Evolutionary conservation across 768 basidiomycete species (phyloP).

Genomic region (Steccherinum ochraceum): DNA sequence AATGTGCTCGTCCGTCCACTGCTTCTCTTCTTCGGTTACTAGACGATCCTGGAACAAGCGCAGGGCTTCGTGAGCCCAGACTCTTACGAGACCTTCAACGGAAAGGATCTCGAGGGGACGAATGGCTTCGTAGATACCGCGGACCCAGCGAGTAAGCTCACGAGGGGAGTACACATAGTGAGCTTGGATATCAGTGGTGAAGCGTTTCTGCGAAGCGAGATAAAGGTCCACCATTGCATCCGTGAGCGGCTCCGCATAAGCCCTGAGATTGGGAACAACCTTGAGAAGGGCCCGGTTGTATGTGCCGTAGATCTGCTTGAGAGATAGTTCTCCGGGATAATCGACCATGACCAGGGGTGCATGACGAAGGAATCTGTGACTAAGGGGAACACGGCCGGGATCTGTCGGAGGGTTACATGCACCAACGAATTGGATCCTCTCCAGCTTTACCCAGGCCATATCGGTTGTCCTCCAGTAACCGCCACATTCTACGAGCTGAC

Average conservation of each 20-base stretch:
- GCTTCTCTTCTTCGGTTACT: constrained; percentile 86
- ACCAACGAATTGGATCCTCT: constrained; percentile 99
- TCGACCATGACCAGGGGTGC: constrained; percentile 99
- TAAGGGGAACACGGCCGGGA: constrained; percentile 97
- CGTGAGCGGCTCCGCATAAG: constrained; percentile 91
- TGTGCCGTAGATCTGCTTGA: constrained; percentile 98
- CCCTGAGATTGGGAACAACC: constrained; percentile 87
- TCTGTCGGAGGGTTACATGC: constrained; percentile 99
- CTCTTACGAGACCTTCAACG: constrained; percentile 90
- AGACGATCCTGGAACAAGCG: constrained; percentile 97
- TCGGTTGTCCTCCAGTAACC: constrained; percentile 94
- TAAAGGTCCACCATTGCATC: constrained; percentile 98
- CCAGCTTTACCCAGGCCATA: constrained; percentile 95
- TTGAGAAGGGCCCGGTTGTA: constrained; percentile 96
- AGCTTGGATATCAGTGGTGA: constrained; percentile 95
- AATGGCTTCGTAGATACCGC: constrained; percentile 96
- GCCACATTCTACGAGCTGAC: constrained; percentile 90
- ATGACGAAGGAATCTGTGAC: constrained; percentile 94
- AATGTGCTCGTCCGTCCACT: constrained; percentile 93
- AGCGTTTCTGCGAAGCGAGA: constrained; percentile 86
- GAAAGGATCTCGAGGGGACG: constrained; percentile 89
- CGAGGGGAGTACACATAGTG: constrained; percentile 99
- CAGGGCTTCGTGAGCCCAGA: constrained; percentile 97
- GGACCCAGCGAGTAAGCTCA: constrained; percentile 95
- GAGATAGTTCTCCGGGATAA: constrained; percentile 93